Percentiles rank a stretch among this genome's conserved stretches.
Conservation (phyloP, 768 basidiomycete genomes). For the Aureoboletus auriporus region DNA sequence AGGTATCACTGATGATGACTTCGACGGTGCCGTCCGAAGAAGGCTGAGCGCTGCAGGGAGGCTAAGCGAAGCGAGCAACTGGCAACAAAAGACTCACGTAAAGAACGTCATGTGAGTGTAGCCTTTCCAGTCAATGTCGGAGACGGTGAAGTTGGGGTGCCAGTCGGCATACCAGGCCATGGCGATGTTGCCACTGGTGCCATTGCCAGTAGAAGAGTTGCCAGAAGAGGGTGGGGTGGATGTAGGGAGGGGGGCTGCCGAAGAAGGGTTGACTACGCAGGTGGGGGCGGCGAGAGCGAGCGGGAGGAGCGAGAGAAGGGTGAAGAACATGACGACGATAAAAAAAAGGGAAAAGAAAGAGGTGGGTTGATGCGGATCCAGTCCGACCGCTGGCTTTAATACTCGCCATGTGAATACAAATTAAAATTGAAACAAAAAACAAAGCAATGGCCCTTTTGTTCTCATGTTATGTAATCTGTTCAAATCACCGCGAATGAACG, state of each 20-base stretch:
- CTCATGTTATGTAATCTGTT: neutral
- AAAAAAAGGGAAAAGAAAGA: slow-evolving; percentile 1
- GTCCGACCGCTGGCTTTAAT: too few relatives aligned
- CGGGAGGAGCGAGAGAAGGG: slow-evolving; percentile 24
- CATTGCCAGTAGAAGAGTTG: slow-evolving; percentile 16
- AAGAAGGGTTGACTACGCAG: slow-evolving; percentile 15
- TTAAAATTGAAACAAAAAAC: neutral
- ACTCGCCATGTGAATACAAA: too few relatives aligned
- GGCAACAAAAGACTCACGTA: slow-evolving; percentile 31
- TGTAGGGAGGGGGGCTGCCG: slow-evolving; percentile 1
- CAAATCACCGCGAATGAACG: slow-evolving; percentile 27
- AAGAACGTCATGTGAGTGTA: slow-evolving; percentile 70
- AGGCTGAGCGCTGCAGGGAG: slow-evolving; percentile 20
- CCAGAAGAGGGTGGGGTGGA: slow-evolving; percentile 9
- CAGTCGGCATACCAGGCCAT: slow-evolving; percentile 70
- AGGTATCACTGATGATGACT: slow-evolving; percentile 2
- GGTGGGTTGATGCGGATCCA: neutral
- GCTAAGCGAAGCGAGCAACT: neutral
- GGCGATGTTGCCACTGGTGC: slow-evolving; percentile 36
- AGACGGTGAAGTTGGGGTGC: slow-evolving; percentile 47
- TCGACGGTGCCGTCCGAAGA: slow-evolving; percentile 11
- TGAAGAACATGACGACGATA: slow-evolving; percentile 14
- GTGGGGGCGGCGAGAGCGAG: slow-evolving; percentile 28
- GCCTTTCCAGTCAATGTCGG: slow-evolving; percentile 57
- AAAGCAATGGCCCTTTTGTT: neutral